Conservation (phyloP, 2,329 filamentous ascomycete species). For the Aspergillus terreus region DNA sequence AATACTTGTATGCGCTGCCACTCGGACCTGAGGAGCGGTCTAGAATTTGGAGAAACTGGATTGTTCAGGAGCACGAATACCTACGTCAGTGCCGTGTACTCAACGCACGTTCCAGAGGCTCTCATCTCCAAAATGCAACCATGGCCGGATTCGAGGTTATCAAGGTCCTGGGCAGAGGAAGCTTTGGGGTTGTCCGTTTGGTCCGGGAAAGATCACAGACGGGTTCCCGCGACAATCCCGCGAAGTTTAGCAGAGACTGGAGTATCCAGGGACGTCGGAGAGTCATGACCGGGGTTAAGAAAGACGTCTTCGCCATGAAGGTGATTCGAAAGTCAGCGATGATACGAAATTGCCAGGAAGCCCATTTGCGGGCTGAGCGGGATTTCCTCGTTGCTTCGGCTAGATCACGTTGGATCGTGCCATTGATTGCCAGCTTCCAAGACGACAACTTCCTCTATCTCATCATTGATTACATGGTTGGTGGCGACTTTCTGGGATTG, state of each 20-base stretch:
- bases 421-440: constrained; percentile 83
- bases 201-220: constrained; percentile 57
- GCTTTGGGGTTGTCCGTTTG: constrained; percentile 86
- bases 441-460: constrained; percentile 81
- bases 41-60: constrained; percentile 57
- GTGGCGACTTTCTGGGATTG: constrained; percentile 86
- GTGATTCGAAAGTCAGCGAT: constrained; percentile 92
- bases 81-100: constrained; percentile 69
- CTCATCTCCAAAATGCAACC: constrained; percentile 40
- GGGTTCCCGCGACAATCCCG: no score
- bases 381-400: constrained; percentile 89
- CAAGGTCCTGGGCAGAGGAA: constrained; percentile 84
- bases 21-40: constrained; percentile 54
- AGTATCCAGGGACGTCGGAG: constrained; percentile 20
- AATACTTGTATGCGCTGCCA: constrained; percentile 58
- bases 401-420: constrained; percentile 86
- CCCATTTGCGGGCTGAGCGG: constrained; percentile 82
- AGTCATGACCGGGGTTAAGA: constrained; percentile 33
- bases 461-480: constrained; percentile 98
- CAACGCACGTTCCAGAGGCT: constrained; percentile 54
- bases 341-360: constrained; percentile 87
- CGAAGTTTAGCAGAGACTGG: no score
- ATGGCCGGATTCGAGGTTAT: constrained; percentile 72
- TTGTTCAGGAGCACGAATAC: constrained; percentile 66
- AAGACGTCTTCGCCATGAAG: constrained; percentile 89